Evolutionary conservation across 2,329 filamentous ascomycete species (phyloP).

Genomic region (Colletotrichum limetticola): DNA sequence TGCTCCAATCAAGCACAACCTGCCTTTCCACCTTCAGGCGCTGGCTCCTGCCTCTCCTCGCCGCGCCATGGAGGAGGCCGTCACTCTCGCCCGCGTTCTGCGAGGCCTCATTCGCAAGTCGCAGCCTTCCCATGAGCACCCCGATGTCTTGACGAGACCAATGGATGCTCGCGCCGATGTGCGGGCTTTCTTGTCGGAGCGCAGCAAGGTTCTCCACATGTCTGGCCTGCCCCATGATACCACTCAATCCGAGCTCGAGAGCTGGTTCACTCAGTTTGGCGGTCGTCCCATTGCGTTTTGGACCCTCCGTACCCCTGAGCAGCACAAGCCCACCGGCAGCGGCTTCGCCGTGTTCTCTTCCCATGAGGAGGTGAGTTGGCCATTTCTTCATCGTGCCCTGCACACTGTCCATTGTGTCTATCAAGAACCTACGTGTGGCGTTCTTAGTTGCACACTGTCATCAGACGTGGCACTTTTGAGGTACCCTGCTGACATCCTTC

Average conservation of each 20-base stretch:
- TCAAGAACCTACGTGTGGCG: background rate
- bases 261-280: slow-evolving; percentile 99
- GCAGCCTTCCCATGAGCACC: slow-evolving; percentile 91
- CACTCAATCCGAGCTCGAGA: slow-evolving; percentile 97
- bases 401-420: background rate
- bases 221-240: slow-evolving; percentile 97
- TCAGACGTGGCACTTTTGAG: too few relatives aligned
- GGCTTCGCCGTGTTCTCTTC: slow-evolving; percentile 99
- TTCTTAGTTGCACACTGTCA: too few relatives aligned
- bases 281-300: slow-evolving; percentile 98
- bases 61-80: slow-evolving; percentile 96
- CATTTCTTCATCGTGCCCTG: background rate
- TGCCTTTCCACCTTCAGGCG: slow-evolving; percentile 97
- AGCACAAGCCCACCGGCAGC: slow-evolving; percentile 99
- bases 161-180: slow-evolving; percentile 98
- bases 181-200: slow-evolving; percentile 92
- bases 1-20: slow-evolving; percentile 97
- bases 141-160: slow-evolving; percentile 91
- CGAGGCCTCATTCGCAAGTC: slow-evolving; percentile 95
- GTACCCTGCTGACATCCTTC: background rate
- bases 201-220: slow-evolving; percentile 98
- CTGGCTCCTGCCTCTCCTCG: slow-evolving; percentile 94
- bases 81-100: slow-evolving; percentile 92
- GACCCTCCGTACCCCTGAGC: slow-evolving; percentile 96
- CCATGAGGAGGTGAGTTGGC: slow-evolving; percentile 87